Evolutionary conservation across 495 filamentous ascomycete genomes (phyloP).

Genomic region (Penicillium angulare): DNA sequence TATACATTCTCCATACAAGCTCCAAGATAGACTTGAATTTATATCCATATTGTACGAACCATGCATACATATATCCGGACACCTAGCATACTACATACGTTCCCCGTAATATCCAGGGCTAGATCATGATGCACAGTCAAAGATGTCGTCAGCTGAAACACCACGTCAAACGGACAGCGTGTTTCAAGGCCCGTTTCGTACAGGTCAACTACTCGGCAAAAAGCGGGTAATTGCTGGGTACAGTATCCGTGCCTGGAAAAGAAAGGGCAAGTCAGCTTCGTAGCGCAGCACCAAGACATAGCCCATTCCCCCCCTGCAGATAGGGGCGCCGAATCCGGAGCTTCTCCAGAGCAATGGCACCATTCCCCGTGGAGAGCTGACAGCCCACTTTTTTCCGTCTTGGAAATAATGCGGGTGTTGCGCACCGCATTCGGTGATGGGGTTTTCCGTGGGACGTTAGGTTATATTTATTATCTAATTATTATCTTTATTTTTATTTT

Average conservation of each 20-base stretch:
- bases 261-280: not conserved
- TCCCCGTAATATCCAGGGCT: not conserved
- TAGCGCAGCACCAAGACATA: not conserved
- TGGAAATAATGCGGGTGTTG: no score
- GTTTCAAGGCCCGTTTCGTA: not conserved
- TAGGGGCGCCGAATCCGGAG: conserved; percentile 18
- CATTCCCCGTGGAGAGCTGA: conserved; percentile 14
- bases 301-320: conserved; percentile 12
- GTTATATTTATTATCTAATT: no score
- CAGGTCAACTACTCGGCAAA: conserved; percentile 16
- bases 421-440: not conserved
- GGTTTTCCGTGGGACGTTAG: not conserved
- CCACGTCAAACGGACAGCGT: not conserved
- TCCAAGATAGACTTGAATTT: no score
- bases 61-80: no score
- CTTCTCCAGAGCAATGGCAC: conserved; percentile 15
- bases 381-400: not conserved
- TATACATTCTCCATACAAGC: no score
- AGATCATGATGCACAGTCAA: not conserved
- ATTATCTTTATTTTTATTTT: no score
- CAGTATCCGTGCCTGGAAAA: conserved; percentile 16
- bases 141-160: not conserved
- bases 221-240: conserved; percentile 20
- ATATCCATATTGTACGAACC: no score
- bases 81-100: no score